Evolutionary conservation across 2,329 filamentous ascomycete genomes (phyloP), one percentile per base, ranked within the genome.

Genomic region (Diaporthe capsici): DNA sequence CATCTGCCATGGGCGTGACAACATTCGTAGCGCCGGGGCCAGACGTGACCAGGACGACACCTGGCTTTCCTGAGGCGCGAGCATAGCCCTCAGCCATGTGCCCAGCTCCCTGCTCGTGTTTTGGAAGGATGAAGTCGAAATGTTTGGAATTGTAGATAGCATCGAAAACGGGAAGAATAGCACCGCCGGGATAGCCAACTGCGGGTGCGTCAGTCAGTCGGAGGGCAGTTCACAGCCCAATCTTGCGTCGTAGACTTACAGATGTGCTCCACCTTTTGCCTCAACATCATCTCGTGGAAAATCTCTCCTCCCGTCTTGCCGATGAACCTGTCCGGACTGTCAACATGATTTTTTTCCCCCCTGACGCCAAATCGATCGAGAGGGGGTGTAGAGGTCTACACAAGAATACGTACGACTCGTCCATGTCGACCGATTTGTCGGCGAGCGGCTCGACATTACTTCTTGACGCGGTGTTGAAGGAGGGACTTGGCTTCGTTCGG

Each of bases 1-100:
- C 97, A 85, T 98, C 96, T 82, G 98, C 96, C 92, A 98, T 95
- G 10, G 97, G 96, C 42, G 97, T 98, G 78, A 98, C 92, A 78
- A 98, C 94, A 83, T 99, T 99, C 79, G 97, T 99, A 60, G 96
- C 97, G 78, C 97, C 97, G 22, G 97, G 97, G 49, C 97, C 97
- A 17, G 97, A 98, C 51, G 97, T 99, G 78, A 99, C 97, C 76
- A 99, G 89, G 75, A 99, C 97, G 75, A 98, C 97, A 83, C 97
- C 97, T 75, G 96, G 95, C 87, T 95, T 96, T 80, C 97, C 97
- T 72, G 94, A 96, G 75, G 95, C 96, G 81, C 97, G 93, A 74
- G 97, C 97, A 84, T 98, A 98, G 72, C 97, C 97, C 86, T 98
- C 94, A 22, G 97, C 97, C 97, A 98, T 99, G 87, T 99, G 97